A percentile compares a stretch with the other conserved stretches of the same genome.
Evolutionary conservation across 495 filamentous ascomycete genomes (phyloP).

Genomic region (Elasticomyces elasticus): DNA sequence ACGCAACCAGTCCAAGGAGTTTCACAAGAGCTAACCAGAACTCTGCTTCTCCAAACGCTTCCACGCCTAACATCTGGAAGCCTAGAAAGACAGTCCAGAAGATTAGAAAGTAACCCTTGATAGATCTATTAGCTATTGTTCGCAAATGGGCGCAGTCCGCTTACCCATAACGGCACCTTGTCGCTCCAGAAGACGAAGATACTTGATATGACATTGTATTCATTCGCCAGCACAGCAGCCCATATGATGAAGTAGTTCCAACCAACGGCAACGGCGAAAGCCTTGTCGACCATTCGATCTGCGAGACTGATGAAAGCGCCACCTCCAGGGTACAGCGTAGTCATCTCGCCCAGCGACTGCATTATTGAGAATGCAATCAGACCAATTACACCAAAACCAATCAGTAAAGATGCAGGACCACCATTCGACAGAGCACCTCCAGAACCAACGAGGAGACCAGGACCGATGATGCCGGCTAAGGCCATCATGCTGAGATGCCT

Average conservation of each 20-base stretch:
- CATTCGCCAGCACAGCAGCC: slow-evolving; percentile 22
- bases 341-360: slow-evolving; percentile 22
- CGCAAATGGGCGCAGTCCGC: too few species aligned
- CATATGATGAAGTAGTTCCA: slow-evolving; percentile 39
- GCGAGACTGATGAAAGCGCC: slow-evolving; percentile 15
- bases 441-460: slow-evolving; percentile 25
- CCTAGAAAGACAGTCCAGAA: slow-evolving; percentile 47
- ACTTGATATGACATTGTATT: slow-evolving; percentile 42
- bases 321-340: slow-evolving; percentile 16
- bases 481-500: slow-evolving; percentile 22
- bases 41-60: slow-evolving; percentile 41
- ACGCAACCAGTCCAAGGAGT: slow-evolving; percentile 59
- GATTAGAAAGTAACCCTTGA: slow-evolving; percentile 57
- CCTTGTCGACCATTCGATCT: slow-evolving; percentile 18
- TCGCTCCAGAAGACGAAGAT: slow-evolving; percentile 31
- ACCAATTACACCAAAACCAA: slow-evolving; percentile 21
- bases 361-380: slow-evolving; percentile 23
- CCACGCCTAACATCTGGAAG: slow-evolving; percentile 35
- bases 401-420: slow-evolving; percentile 18
- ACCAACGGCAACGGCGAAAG: slow-evolving; percentile 17
- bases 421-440: slow-evolving; percentile 22
- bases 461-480: slow-evolving; percentile 26
- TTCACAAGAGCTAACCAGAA: slow-evolving; percentile 44
- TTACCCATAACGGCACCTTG: slow-evolving; percentile 39
- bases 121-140: too few species aligned